Evolutionary conservation across 2,329 filamentous ascomycete species (phyloP).

Genomic region (Nannizziopsis arthrosporioides): DNA sequence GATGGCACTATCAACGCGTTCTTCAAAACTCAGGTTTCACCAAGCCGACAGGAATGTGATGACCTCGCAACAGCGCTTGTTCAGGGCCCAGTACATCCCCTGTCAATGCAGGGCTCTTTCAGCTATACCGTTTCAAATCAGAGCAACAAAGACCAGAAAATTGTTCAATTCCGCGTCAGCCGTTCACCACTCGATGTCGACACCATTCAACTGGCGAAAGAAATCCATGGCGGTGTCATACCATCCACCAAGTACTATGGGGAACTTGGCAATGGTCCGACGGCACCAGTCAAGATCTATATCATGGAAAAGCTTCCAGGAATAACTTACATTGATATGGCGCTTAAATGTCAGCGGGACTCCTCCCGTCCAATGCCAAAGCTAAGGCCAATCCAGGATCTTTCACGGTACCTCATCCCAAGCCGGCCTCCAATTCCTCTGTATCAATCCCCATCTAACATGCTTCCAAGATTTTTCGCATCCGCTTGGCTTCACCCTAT

Average conservation of each 20-base stretch:
- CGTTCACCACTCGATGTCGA: slow-evolving; percentile 7
- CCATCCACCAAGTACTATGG: slow-evolving; percentile 6
- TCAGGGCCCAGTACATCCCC: slow-evolving; percentile 3
- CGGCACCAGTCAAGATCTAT: slow-evolving; percentile 4
- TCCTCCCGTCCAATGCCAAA: slow-evolving; percentile 1
- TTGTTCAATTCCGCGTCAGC: slow-evolving; percentile 10
- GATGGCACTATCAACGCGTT: slow-evolving; percentile 1
- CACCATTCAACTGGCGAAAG: slow-evolving; percentile 5
- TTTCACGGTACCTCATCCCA: slow-evolving; percentile 4
- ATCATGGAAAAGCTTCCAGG: slow-evolving; percentile 9
- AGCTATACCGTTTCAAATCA: slow-evolving; percentile 10
- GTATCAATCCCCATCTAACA: neutral
- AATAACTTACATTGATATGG: slow-evolving; percentile 8
- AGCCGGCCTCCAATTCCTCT: neutral
- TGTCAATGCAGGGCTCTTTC: slow-evolving; percentile 9
- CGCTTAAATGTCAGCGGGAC: neutral
- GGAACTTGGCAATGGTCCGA: slow-evolving; percentile 3
- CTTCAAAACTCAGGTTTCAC: slow-evolving; percentile 4
- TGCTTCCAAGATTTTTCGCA: slow-evolving; percentile 1
- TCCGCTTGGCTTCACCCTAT: slow-evolving; percentile 5
- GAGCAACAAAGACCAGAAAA: slow-evolving; percentile 1
- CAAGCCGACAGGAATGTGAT: slow-evolving; percentile 10
- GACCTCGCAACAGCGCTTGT: slow-evolving; percentile 3
- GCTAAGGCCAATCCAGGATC: slow-evolving; percentile 2
- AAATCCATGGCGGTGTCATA: slow-evolving; percentile 7